phyloP scores from a whole-genome alignment of 164 flowering plant genomes.

The Nymphaea colorata region DNA sequence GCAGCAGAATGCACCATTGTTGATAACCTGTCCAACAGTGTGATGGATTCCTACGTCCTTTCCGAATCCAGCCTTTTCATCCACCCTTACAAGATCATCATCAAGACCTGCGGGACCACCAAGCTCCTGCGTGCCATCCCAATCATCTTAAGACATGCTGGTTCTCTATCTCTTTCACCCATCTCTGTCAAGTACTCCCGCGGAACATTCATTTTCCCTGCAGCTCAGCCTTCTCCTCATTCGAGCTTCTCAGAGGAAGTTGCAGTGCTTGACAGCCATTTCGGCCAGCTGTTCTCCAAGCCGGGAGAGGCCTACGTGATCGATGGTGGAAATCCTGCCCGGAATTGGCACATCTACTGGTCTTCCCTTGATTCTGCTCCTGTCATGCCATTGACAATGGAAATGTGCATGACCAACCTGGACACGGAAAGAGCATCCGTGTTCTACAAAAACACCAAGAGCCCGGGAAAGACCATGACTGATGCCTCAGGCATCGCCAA shows the following conservation, averaged over 20 bases:
- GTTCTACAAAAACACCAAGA: conserved; percentile 35
- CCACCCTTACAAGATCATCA: conserved; percentile 61
- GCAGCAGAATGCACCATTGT: conserved; percentile 88
- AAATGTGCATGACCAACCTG: conserved; percentile 80
- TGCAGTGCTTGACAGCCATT: conserved; percentile 47
- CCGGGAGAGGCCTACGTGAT: conserved; percentile 48
- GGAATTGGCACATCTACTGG: conserved; percentile 70
- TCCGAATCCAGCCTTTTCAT: conserved; percentile 91
- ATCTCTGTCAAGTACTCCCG: conserved; percentile 63
- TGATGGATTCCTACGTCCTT: conserved; percentile 75
- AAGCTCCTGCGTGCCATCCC: conserved; percentile 71
- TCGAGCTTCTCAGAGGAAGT: conserved; percentile 80
- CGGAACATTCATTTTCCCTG: conserved; percentile 75
- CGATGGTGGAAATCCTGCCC: conserved; percentile 17
- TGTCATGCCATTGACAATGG: conserved; percentile 22
- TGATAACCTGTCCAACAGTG: conserved; percentile 41
- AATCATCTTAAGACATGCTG: conserved; percentile 47
- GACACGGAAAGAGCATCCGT: conserved; percentile 34
- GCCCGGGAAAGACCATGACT: conserved; percentile 42
- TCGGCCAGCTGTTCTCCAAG: conserved; percentile 30
- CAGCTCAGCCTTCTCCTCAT: conserved; percentile 68
- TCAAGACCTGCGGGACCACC: conserved; percentile 90
- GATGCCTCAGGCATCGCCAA: conserved; percentile 29
- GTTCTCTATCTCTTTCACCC: conserved; percentile 35
- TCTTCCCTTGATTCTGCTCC: not conserved